Evolutionary conservation across 352 stramenopile genomes (phyloP).

Genomic region (Globisporangium viniferum): DNA sequence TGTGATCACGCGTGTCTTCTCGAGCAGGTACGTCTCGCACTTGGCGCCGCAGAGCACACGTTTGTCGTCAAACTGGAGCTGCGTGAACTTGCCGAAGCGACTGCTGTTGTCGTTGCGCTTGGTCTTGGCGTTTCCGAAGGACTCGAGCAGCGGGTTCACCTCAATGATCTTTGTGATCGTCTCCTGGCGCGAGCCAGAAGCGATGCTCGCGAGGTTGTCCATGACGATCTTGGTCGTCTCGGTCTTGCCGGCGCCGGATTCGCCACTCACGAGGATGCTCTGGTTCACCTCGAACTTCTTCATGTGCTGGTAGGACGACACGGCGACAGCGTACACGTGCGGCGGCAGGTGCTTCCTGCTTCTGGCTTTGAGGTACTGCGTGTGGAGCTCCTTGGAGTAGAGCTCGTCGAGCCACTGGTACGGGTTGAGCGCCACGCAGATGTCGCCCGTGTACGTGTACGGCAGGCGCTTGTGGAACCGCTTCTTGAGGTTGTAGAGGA

Average conservation of each 20-base stretch:
- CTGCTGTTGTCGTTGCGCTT: constrained; percentile 96
- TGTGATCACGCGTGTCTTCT: constrained; percentile 94
- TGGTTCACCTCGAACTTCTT: constrained; percentile 56
- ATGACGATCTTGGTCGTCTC: constrained; percentile 93
- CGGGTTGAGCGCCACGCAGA: constrained; percentile 96
- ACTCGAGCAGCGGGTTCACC: constrained; percentile 97
- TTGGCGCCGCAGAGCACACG: constrained; percentile 85
- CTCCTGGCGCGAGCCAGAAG: constrained; percentile 30
- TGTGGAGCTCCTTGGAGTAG: constrained; percentile 64
- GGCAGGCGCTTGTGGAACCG: constrained; percentile 77
- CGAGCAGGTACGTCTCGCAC: constrained; percentile 94
- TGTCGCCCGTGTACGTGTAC: constrained; percentile 96
- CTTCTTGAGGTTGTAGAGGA: constrained; percentile 86
- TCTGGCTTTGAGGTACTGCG: constrained; percentile 53
- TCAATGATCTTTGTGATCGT: constrained; percentile 93
- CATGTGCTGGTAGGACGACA: constrained; percentile 71
- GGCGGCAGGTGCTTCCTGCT: constrained; percentile 52
- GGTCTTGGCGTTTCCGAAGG: constrained; percentile 98
- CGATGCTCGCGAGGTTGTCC: constrained; percentile 82
- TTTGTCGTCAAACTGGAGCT: constrained; percentile 89
- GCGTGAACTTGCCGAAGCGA: constrained; percentile 97
- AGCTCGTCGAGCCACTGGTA: constrained; percentile 89
- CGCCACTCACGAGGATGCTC: constrained; percentile 84
- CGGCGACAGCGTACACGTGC: constrained; percentile 71
- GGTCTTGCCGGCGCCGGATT: constrained; percentile 91